Base-by-base conservation (phyloP, 2,329 filamentous ascomycete genomes). In the Colletotrichum musae region DNA sequence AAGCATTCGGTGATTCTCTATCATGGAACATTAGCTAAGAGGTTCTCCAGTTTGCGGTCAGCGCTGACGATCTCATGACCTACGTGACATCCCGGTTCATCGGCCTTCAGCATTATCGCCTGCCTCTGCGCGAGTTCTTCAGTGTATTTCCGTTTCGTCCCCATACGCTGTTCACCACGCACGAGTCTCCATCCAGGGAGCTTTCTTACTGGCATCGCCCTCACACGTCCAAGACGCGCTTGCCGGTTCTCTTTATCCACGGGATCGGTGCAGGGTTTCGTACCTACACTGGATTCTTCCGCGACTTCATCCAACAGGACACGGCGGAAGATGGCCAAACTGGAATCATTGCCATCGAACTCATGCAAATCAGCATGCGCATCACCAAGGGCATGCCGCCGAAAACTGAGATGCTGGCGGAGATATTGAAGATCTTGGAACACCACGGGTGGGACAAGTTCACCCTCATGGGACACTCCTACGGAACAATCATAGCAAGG, bases 241-340 rank as follows among this genome's bases (percentile, higher is more conserved):
- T 88, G 2, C 89, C 89, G 0, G 75, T 91, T 16, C 77, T 91
- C 10, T 91, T 90, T 75, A 84, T 91, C 32, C 89, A 91, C 72
- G 89, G 89, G 41, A 90, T 91, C 65, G 88, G 88, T 77, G 52
- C 76, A 32, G 75, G 75, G 4, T 73, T 91, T 7, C 85, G 87
- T 72, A 85, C 88, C 1, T 89, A 91, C 71, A 47, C 43, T 15
- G 43, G 81, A n/a, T 89, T 89, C 72, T 76, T 91, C 6, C 76
- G 78, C 52, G 43, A 47, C 16, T 47, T 54, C 26, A 73, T 77
- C 62, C 58, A 72, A 15, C 68, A 75, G 12, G 81, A 88, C 43
- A 47, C 84, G 21, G 79, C 87, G 70, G 79, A 47, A 47, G 43
- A 47, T 47, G 43, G 43, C 15, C 43, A 47, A 47, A 47, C 89